Percentiles rank a stretch among this genome's conserved stretches.
Evolutionary conservation across 768 basidiomycete species (phyloP).

Genomic region (Cystofilobasidium ferigula): DNA sequence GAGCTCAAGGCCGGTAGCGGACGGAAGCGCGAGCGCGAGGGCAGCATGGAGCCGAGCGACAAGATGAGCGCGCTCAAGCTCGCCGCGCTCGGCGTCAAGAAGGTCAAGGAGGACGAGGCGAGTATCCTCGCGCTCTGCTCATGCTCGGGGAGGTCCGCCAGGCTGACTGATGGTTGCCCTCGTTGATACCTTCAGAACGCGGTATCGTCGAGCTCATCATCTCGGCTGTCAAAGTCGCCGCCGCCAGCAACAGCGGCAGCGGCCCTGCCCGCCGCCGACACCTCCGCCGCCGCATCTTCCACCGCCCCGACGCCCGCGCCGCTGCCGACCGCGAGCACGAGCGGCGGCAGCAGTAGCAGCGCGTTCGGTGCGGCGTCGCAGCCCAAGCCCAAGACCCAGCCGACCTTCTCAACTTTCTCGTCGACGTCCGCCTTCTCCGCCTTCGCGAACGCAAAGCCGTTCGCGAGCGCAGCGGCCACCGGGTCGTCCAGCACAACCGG

Average conservation of each 20-base stretch:
- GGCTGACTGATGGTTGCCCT: neutral
- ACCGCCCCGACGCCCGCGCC: neutral
- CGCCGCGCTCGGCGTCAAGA: slow-evolving; percentile 14
- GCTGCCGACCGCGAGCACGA: neutral
- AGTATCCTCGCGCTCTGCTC: neutral
- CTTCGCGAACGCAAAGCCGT: slow-evolving; percentile 20
- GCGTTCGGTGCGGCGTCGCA: neutral
- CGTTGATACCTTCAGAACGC: neutral
- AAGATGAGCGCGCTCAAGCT: neutral
- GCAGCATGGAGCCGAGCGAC: slow-evolving; percentile 18
- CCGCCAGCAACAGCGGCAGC: neutral
- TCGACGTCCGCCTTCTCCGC: slow-evolving; percentile 16
- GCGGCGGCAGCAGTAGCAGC: too few relatives aligned
- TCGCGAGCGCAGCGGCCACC: slow-evolving; percentile 7
- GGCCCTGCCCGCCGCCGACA: slow-evolving; percentile 4
- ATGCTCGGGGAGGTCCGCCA: neutral
- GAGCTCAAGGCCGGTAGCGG: neutral
- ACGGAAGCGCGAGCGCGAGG: slow-evolving; percentile 20
- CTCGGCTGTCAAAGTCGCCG: neutral
- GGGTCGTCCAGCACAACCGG: neutral
- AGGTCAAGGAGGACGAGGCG: slow-evolving; percentile 23
- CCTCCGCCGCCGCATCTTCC: slow-evolving; percentile 3
- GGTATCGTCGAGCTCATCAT: neutral
- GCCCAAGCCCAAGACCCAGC: slow-evolving; percentile 1
- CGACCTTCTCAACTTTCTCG: slow-evolving; percentile 17